Evolutionary conservation across 352 stramenopile genomes (phyloP), one percentile per base, ranked within the genome.

Genomic region (Globisporangium cystogenes): DNA sequence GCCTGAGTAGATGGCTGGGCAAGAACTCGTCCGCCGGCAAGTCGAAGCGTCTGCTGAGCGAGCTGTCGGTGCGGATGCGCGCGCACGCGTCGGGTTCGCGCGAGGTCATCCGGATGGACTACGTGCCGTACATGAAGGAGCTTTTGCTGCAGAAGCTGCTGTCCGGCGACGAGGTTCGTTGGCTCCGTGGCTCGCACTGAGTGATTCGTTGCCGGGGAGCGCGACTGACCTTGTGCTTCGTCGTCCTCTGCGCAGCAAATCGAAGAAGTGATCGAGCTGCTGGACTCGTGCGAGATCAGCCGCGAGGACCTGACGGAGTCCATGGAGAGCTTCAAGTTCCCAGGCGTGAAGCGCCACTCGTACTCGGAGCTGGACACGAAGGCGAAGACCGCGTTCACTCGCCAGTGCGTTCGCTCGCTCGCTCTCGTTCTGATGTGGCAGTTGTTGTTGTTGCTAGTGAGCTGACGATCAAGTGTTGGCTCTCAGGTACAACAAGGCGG

Each of bases 241-340:
- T 24, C 21, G 26, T 35, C 33, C 11, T 37, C 16, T 49, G 4
- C 61, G 8, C 43, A 91, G 72, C 82, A 92, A 41, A 75, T 97
- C 23, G 60, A 86, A 7, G 84, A 97, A 53, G 88, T 96, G 42
- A 98, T 99, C 51, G 74, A 84, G 18, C 71, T 99, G 31, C 89
- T 99, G 59, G 96, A 99, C 62, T 80, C 92, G 44, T 99, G 98
- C 64, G 97, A 98, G 44, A 88, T 99, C 49, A 96, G 79, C 48
- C 88, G 95, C 41, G 96, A 99, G 65, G 97, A 99, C 67, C 60
- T 99, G 21, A 96, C 98, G 12, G 97, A 99, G 67, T 98, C 93
- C 20, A 90, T 99, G 72, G 89, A 98, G 58, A 87, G 73, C 62
- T 91, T 95, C 64, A 87, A 90, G 60, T 76, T 96, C 51, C 73